Conservation (phyloP, 192 early-diverging fungal species). For the Podila epigama region DNA sequence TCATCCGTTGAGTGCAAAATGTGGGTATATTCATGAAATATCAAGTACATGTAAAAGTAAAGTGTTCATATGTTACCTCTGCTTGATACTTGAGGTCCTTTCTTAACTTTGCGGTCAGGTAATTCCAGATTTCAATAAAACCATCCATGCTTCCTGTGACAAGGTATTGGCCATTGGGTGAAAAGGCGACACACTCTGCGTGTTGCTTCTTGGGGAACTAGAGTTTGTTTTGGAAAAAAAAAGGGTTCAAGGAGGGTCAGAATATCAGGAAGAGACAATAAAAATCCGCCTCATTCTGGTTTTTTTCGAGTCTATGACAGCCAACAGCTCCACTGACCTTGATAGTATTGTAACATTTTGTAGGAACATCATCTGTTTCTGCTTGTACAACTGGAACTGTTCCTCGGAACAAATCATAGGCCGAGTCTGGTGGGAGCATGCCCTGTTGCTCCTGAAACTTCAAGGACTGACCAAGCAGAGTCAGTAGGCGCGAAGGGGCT, state of each 20-base stretch:
- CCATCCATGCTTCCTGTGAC: constrained; percentile 93
- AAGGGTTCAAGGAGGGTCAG: neutral
- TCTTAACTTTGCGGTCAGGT: constrained; percentile 88
- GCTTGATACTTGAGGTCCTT: constrained; percentile 91
- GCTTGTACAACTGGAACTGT: constrained; percentile 63
- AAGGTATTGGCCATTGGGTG: constrained; percentile 82
- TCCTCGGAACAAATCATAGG: constrained; percentile 86
- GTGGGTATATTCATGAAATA: too few species aligned
- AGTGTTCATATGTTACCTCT: constrained; percentile 57
- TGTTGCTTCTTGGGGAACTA: constrained; percentile 91
- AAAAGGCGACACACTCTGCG: constrained; percentile 80
- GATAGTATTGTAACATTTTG: constrained; percentile 77
- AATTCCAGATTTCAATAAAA: constrained; percentile 97
- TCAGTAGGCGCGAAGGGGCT: constrained; percentile 79
- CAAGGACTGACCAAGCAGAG: constrained; percentile 84
- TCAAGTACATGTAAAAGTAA: neutral
- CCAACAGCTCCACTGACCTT: too few species aligned
- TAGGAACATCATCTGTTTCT: constrained; percentile 78
- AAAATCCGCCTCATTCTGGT: too few species aligned
- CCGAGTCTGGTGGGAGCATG: constrained; percentile 69
- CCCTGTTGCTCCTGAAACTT: constrained; percentile 92
- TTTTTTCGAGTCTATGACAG: too few species aligned
- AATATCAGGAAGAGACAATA: neutral
- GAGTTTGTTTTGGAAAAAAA: neutral
- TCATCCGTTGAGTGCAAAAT: neutral